A percentile compares a stretch with the other conserved stretches of the same genome.
Conservation (phyloP, 129 eudicot genomes). For the Arctium minus region DNA sequence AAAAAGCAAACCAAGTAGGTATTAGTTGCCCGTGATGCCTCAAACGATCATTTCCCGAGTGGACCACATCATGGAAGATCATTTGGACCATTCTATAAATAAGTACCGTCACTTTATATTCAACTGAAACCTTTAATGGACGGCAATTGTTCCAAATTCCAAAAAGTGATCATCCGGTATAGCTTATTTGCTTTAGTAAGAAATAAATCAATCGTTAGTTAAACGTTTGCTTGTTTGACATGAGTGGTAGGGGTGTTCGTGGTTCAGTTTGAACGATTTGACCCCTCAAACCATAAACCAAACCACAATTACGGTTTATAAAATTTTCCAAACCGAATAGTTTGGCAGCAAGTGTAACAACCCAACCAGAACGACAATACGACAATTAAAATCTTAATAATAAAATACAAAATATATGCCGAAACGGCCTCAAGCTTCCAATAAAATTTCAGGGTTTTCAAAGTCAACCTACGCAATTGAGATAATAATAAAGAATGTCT, state of each 20-base stretch:
- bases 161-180: not conserved
- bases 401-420: too few relatives aligned
- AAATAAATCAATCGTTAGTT: not conserved
- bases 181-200: not conserved
- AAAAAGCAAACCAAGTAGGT: not conserved
- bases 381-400: too few relatives aligned
- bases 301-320: too few relatives aligned
- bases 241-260: not conserved
- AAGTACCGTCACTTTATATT: not conserved
- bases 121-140: not conserved
- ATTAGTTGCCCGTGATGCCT: not conserved
- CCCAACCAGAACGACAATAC: too few relatives aligned
- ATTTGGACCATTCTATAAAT: not conserved
- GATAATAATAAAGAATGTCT: too few relatives aligned
- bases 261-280: too few relatives aligned
- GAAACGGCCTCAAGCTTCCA: too few relatives aligned
- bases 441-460: too few relatives aligned
- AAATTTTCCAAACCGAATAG: too few relatives aligned
- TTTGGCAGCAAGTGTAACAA: too few relatives aligned
- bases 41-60: not conserved
- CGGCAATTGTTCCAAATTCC: not conserved
- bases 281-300: too few relatives aligned
- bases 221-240: not conserved
- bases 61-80: not conserved
- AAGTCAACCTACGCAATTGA: too few relatives aligned